phyloP scores from a whole-genome alignment of 176 grass and related monocot genomes.

The Rhipidocladum racemiflorum region DNA sequence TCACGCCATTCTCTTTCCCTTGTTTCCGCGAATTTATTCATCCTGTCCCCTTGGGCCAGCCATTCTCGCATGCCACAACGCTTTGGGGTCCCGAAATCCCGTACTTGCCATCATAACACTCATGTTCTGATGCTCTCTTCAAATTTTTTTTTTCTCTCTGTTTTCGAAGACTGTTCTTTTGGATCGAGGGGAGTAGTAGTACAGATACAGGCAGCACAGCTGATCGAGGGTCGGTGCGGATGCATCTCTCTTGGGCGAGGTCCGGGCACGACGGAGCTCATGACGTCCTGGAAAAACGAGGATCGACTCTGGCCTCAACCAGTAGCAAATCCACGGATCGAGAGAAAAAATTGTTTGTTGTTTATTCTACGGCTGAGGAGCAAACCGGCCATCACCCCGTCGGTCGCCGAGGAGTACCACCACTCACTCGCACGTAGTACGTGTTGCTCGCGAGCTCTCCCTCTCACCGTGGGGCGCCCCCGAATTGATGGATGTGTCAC shows the following conservation, averaged over 20 bases:
- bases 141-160: too few species aligned
- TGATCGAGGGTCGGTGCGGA: neutral
- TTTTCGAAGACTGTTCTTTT: neutral
- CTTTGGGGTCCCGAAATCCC: neutral
- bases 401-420: neutral
- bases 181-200: neutral
- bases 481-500: neutral
- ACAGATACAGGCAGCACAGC: neutral
- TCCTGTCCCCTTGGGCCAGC: neutral
- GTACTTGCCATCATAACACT: conserved; percentile 5
- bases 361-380: neutral
- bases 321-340: neutral
- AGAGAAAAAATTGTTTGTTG: neutral
- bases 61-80: neutral
- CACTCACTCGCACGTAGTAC: neutral
- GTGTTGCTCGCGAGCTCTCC: too few species aligned
- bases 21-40: conserved; percentile 31
- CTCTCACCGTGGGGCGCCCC: neutral
- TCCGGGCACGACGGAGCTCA: neutral
- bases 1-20: neutral
- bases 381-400: neutral
- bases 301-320: too few species aligned
- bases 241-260: neutral
- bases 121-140: neutral
- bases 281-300: neutral